Base-by-base conservation (phyloP, 805 yeast species). In the Kodamaea nitidulidarum region DNA sequence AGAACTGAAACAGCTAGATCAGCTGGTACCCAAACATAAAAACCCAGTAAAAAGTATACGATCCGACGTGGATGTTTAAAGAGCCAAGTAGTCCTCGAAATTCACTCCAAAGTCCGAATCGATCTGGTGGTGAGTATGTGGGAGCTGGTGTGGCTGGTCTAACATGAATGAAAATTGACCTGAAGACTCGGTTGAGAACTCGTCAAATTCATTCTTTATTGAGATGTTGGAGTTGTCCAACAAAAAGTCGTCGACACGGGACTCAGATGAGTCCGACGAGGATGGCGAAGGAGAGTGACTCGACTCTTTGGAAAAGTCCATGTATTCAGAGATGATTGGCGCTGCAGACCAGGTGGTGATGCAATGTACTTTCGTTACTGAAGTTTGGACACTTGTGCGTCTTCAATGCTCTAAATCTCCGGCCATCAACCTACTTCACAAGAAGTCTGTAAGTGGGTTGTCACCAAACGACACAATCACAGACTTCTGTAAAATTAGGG, bases 271-370 rank as follows among this genome's bases (percentile, higher is more conserved):
- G 24, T 15, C 20, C 16, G 27, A 10, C 15, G 41, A 33, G 29
- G 27, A 17, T 20, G 40, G 32, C 38, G 27, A 41, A 29, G 42
- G 44, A 14, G 41, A 38, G 12, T 18, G 16, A 15, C 22, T 38
- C 15, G 41, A 32, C 14, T 38, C 41, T n/a, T 29, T 38, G 6
- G 43, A 35, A 40, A 47, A 41, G 35, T 47, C 63, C 45, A 55
- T 46, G 45, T 56, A 54, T 35, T 52, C 63, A 41, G 54, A 55
- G 43, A 56, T 59, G 63, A 59, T 52, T 59, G 67, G 66, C 58
- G 67, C 67, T 61, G 67, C 67, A 48, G 65, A 61, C 67, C 67
- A 39, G 46, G 29, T 20, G 31, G 32, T 25, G 29, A 15, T 26
- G 33, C 31, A 11, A 27, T 38, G 32, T 21, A 20, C 32, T 12